Evolutionary conservation across 306 rosid genomes (phyloP), one percentile per base, ranked within the genome.

Genomic region (Ochetophila trinervis): DNA sequence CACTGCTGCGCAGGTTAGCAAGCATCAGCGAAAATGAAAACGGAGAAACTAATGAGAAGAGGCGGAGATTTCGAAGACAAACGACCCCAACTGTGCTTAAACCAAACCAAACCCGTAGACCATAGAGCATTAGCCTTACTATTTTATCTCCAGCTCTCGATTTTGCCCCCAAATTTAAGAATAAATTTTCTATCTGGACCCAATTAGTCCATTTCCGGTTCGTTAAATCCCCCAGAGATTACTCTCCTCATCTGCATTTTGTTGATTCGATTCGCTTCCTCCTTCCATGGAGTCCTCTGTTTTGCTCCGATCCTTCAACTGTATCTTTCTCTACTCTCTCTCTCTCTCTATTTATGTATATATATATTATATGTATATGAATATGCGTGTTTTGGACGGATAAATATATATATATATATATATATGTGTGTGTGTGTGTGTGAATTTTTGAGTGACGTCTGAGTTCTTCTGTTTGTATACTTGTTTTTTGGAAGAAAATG

Each of bases 271-370:
- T 58, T 60, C 63, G 69, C 27, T 53, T 76, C 65, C 59, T 18
- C 60, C 19, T n/a, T 68, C 74, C 75, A 89, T 93, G 98, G 96
- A 89, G 40, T 80, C 91, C 77, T 63, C 90, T 23, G 85, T 86
- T 54, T 80, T 78, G 52, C 73, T 84, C 85, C 90, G 87, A 68
- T 84, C 97, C 63, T 78, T 87, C 56, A 75, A 73, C 81, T 84
- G 98, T 89, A 84, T 56, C 27, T 71, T 70, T 75, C 76, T 73
- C 79, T 76, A 72, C 76, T 72, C 70, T 57, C 50, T 40, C 42
- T 69, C 65, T 59, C 66, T 63, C 30, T 47, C 8, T 66, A 20
- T 67, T n/a, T 36, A n/a, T 21, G 1, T 71, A 6, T 65, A 4
- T 52, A 0, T 66, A 4, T 62, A 4, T 66, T 37, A 22, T 34